Percentiles rank a stretch among this genome's conserved stretches.
phyloP scores from a whole-genome alignment of 257 asterid species.

The Leptodermis oblonga region DNA sequence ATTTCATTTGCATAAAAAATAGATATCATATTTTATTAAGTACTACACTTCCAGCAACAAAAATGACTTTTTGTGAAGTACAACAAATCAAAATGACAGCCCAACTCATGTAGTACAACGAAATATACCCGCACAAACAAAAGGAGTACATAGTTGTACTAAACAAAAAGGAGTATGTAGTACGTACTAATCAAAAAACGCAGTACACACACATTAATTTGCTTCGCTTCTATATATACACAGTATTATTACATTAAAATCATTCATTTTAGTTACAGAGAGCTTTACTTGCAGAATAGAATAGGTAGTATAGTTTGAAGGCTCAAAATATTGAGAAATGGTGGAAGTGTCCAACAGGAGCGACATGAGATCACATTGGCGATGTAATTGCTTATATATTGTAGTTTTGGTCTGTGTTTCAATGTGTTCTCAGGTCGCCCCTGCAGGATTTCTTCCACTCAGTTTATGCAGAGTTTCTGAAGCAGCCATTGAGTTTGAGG shows the following conservation, averaged over 20 bases:
- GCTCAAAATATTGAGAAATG: not conserved
- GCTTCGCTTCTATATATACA: not conserved
- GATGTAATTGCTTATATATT: not conserved
- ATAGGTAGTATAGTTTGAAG: not conserved
- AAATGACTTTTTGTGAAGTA: not conserved
- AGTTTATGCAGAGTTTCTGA: not conserved
- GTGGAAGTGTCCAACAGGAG: conserved; percentile 14
- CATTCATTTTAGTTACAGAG: too few species aligned
- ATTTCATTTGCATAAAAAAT: too few species aligned
- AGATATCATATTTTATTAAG: too few species aligned
- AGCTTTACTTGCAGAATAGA: too few species aligned
- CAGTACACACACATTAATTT: too few species aligned
- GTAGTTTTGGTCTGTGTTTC: not conserved
- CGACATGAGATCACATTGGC: conserved; percentile 10
- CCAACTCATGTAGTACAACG: not conserved
- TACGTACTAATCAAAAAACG: too few species aligned
- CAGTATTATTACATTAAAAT: too few species aligned
- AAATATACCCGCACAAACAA: not conserved
- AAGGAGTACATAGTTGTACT: conserved; percentile 3
- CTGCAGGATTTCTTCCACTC: conserved; percentile 2
- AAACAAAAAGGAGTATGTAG: too few species aligned
- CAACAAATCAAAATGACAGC: too few species aligned
- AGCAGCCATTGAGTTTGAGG: not conserved
- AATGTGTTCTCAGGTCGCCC: conserved; percentile 17
- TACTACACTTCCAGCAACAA: not conserved